Base-by-base conservation (phyloP, 768 basidiomycete genomes). In the Podaxis sp. region DNA sequence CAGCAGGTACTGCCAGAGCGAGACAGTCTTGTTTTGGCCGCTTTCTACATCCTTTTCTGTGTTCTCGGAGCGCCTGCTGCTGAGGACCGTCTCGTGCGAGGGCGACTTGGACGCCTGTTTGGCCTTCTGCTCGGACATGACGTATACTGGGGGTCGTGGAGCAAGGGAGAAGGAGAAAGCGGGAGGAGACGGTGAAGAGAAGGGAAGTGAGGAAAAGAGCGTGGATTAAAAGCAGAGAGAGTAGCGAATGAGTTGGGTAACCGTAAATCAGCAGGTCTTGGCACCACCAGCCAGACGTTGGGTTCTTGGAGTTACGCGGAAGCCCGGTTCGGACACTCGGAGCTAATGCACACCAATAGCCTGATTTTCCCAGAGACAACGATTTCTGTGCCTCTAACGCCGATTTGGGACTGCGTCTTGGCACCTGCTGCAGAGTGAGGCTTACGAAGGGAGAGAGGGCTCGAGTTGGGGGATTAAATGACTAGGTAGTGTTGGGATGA, bases 1-100 rank as follows among this genome's bases (percentile, higher is more conserved):
- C 62, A 73, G 74, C 33, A 81, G 66, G 57, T 75, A 74, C n/a
- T 69, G 55, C 77, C 77, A 79, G 37, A 78, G 66, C 29, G 74
- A 78, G 9, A 61, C 25, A 15, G 46, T 15, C 33, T 41, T 25
- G 27, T 51, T 49, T n/a, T 58, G 55, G 13, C 62, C 54, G 11
- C 55, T 54, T 40, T 63, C 64, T 15, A 52, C 41, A 9, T 66
- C 63, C 12, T 13, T 22, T 4, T 43, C 57, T 19, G 15, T 33
- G 46, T 7, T 22, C 9, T 51, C 53, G 24, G 19, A 43, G 46
- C 2, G 7, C 7, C 17, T 24, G 19, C 54, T 52, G 2, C 27
- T 41, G 57, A 27, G 56, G 49, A 50, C 11, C 13, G n/a, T 38
- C 13, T 55, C 38, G 13, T 55, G 4, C n/a, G 54, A 40, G 4